A percentile compares a stretch with the other conserved stretches of the same genome.
Evolutionary conservation across 495 filamentous ascomycete genomes (phyloP).

Genomic region (Penicillium waksmanii): DNA sequence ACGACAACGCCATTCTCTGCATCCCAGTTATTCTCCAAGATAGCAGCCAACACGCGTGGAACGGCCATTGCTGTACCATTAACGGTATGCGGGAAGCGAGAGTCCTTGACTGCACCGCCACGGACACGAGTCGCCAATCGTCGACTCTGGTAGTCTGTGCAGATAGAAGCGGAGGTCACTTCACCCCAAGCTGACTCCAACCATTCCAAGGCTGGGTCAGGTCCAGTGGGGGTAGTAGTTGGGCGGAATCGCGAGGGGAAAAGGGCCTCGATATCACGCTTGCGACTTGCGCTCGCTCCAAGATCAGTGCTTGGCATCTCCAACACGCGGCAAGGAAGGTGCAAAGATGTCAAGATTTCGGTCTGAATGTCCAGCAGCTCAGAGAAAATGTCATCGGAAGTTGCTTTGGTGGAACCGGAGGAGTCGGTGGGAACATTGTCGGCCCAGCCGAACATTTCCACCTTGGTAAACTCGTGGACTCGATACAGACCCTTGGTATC

Average conservation of each 20-base stretch:
- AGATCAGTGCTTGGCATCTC: conserved; percentile 92
- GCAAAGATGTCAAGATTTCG: conserved; percentile 74
- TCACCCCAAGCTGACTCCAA: conserved; percentile 88
- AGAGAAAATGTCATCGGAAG: conserved; percentile 65
- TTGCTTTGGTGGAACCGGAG: conserved; percentile 17
- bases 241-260: conserved; percentile 76
- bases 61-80: conserved; percentile 95
- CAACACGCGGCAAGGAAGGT: conserved; percentile 83
- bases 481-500: conserved; percentile 95
- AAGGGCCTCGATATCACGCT: conserved; percentile 90
- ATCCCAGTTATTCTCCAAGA: conserved; percentile 94
- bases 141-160: conserved; percentile 91
- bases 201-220: conserved; percentile 26
- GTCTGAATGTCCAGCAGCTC: conserved; percentile 85
- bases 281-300: conserved; percentile 82
- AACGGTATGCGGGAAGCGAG: conserved; percentile 77
- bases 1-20: conserved; percentile 62
- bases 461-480: conserved; percentile 99
- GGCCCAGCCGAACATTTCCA: conserved; percentile 92
- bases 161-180: conserved; percentile 86
- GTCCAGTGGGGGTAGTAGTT: not conserved
- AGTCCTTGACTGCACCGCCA: conserved; percentile 43
- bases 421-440: conserved; percentile 43
- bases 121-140: conserved; percentile 74
- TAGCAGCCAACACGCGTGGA: conserved; percentile 82